Evolutionary conservation across 352 stramenopile species (phyloP).

Genomic region (Phytophthora meadii): DNA sequence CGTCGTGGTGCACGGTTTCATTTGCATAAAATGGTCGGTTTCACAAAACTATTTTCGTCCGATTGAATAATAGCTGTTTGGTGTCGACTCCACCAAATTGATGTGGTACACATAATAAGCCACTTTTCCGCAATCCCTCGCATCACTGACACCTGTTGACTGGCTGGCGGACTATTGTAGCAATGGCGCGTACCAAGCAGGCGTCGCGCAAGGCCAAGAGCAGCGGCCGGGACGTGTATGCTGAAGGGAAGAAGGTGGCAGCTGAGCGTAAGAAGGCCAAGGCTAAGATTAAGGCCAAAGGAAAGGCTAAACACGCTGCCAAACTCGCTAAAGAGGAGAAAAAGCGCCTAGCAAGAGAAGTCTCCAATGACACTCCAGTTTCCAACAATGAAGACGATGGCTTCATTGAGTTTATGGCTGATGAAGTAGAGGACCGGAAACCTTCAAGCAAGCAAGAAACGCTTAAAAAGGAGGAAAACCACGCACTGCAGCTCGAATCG

Average conservation of each 20-base stretch:
- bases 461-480: constrained; percentile 14
- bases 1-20: constrained; percentile 1
- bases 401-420: constrained; percentile 56
- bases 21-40: constrained; percentile 20
- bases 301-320: constrained; percentile 53
- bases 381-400: constrained; percentile 38
- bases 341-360: constrained; percentile 38
- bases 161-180: constrained; percentile 3
- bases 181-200: constrained; percentile 61
- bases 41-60: constrained; percentile 13
- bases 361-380: constrained; percentile 1
- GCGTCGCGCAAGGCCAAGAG: constrained; percentile 41
- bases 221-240: constrained; percentile 41
- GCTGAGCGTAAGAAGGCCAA: constrained; percentile 60
- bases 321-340: constrained; percentile 64
- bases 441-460: constrained; percentile 16
- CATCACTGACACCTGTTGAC: constrained; percentile 2
- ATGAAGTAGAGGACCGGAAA: constrained; percentile 17
- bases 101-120: background rate
- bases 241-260: constrained; percentile 33
- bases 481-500: constrained; percentile 48
- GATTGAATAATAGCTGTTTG: constrained; percentile 12
- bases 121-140: constrained; percentile 1
- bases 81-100: constrained; percentile 6
- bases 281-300: constrained; percentile 66